Percentiles rank a stretch among this genome's conserved stretches.
phyloP scores from a whole-genome alignment of 129 eudicot species.

The Chrysanthemum makinoi region DNA sequence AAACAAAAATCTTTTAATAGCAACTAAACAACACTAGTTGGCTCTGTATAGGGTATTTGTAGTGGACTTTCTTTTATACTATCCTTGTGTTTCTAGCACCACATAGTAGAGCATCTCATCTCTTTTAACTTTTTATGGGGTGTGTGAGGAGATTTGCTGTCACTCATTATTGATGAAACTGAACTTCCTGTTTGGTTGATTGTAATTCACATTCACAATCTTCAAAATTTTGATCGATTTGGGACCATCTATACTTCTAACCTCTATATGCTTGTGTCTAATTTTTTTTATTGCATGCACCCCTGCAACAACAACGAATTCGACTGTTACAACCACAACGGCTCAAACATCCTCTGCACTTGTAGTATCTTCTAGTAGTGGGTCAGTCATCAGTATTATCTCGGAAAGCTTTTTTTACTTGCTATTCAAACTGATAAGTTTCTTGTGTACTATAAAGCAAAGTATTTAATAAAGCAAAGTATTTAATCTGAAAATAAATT shows the following conservation, averaged over 20 bases:
- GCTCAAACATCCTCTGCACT: slow-evolving; percentile 65
- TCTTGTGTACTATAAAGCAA: neutral
- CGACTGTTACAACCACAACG: slow-evolving; percentile 60
- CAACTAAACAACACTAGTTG: neutral
- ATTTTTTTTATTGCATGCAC: slow-evolving; percentile 33
- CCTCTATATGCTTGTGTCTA: neutral
- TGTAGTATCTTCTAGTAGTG: slow-evolving; percentile 69
- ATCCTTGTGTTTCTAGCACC: neutral
- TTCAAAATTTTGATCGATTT: slow-evolving; percentile 1
- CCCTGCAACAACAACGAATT: slow-evolving; percentile 48
- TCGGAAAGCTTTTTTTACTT: slow-evolving; percentile 5
- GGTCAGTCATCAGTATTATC: slow-evolving; percentile 59
- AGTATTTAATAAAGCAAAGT: neutral
- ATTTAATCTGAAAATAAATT: neutral
- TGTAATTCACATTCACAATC: neutral
- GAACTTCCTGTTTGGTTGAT: slow-evolving; percentile 6
- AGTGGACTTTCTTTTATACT: neutral
- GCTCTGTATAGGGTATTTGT: neutral
- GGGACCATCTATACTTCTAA: slow-evolving; percentile 9
- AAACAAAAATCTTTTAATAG: neutral
- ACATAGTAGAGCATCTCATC: neutral
- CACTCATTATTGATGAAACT: slow-evolving; percentile 8
- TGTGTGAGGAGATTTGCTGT: neutral
- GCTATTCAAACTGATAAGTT: slow-evolving; percentile 1
- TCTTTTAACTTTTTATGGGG: neutral